Evolutionary conservation across 2,329 filamentous ascomycete genomes (phyloP).

Genomic region (Rutstroemia sydowiana): DNA sequence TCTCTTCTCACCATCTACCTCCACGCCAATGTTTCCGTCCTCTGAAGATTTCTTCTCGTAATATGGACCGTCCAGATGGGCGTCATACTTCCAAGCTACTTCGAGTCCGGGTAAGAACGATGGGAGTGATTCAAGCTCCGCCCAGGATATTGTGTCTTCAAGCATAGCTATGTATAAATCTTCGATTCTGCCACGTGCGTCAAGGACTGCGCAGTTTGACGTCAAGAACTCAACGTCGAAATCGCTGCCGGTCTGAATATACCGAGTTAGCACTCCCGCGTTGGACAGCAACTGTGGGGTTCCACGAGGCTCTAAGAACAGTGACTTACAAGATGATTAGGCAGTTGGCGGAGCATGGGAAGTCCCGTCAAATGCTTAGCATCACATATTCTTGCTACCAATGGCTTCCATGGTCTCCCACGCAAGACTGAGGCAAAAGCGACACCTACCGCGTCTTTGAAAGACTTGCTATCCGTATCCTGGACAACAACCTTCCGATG

Average conservation of each 20-base stretch:
- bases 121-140: constrained; percentile 38
- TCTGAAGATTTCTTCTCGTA: not conserved
- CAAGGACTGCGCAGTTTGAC: constrained; percentile 48
- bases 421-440: constrained; percentile 44
- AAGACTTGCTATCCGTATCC: constrained; percentile 42
- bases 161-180: constrained; percentile 54
- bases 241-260: constrained; percentile 7
- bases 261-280: not conserved
- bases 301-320: not conserved
- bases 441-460: constrained; percentile 40
- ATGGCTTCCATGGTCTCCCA: constrained; percentile 47
- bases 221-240: constrained; percentile 47
- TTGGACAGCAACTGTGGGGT: not conserved
- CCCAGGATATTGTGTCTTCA: constrained; percentile 47
- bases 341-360: constrained; percentile 51
- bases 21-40: not conserved
- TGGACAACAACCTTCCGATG: constrained; percentile 50
- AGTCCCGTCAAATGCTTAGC: constrained; percentile 46
- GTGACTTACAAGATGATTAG: constrained; percentile 34
- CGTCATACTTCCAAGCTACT: constrained; percentile 46
- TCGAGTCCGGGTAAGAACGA: constrained; percentile 47
- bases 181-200: constrained; percentile 47
- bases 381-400: constrained; percentile 53
- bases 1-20: constrained; percentile 9
- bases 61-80: constrained; percentile 38